Percentiles rank a stretch among this genome's conserved stretches.
Conservation (phyloP, 345 rosid species). For the Nasturtium officinale region DNA sequence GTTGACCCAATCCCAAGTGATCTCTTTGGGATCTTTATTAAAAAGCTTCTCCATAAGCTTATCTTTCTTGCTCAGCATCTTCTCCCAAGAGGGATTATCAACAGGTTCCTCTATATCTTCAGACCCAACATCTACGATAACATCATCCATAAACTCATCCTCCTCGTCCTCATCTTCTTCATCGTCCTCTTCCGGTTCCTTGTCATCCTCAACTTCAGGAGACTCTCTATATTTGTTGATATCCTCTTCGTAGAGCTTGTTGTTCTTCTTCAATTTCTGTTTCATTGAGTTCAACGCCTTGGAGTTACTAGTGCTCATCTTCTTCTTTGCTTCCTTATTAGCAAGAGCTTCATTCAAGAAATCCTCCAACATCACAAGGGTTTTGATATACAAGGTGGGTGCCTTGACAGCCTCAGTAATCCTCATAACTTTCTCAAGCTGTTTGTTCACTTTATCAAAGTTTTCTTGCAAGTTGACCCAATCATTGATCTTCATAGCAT, state of each 20-base stretch:
- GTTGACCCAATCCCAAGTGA: slow-evolving; percentile 91
- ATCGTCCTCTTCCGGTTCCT: slow-evolving; percentile 54
- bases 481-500: slow-evolving; percentile 93
- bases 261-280: slow-evolving; percentile 89
- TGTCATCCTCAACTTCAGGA: slow-evolving; percentile 76
- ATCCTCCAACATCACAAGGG: slow-evolving; percentile 90
- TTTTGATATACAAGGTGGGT: slow-evolving; percentile 70
- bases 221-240: slow-evolving; percentile 71
- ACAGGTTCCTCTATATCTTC: slow-evolving; percentile 46
- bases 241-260: slow-evolving; percentile 77
- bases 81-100: slow-evolving; percentile 67
- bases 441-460: slow-evolving; percentile 90
- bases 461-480: slow-evolving; percentile 89
- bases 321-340: slow-evolving; percentile 93
- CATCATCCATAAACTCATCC: slow-evolving; percentile 54
- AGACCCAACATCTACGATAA: slow-evolving; percentile 11
- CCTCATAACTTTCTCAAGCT: slow-evolving; percentile 91
- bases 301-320: slow-evolving; percentile 95
- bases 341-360: slow-evolving; percentile 79
- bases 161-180: slow-evolving; percentile 54
- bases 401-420: slow-evolving; percentile 72
- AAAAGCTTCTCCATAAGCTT: slow-evolving; percentile 75
- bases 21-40: slow-evolving; percentile 76
- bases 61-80: slow-evolving; percentile 73
- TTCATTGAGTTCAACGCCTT: slow-evolving; percentile 96